A percentile compares a stretch with the other conserved stretches of the same genome.
phyloP scores from a whole-genome alignment of 2,329 filamentous ascomycete genomes.

The Talaromyces islandicus region DNA sequence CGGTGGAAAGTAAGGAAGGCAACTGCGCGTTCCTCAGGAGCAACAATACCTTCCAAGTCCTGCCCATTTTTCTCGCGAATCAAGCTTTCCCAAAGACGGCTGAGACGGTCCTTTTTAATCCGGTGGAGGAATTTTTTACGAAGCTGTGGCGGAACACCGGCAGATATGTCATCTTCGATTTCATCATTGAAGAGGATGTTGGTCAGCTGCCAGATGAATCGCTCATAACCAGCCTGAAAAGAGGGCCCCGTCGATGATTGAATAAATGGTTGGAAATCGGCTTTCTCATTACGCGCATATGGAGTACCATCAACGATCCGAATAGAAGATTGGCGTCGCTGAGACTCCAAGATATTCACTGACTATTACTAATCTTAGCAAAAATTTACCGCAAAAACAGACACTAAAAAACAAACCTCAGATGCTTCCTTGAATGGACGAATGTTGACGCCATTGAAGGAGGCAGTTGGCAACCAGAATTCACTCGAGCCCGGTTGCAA shows the following conservation, averaged over 20 bases:
- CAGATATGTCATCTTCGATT: constrained; percentile 41
- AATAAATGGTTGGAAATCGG: constrained; percentile 29
- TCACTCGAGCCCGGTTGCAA: constrained; percentile 23
- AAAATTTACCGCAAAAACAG: not conserved
- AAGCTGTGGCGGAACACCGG: constrained; percentile 33
- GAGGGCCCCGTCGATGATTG: constrained; percentile 22
- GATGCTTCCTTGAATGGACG: constrained; percentile 18
- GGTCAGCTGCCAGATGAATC: constrained; percentile 73
- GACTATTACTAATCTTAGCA: constrained; percentile 13
- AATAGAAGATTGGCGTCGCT: constrained; percentile 37
- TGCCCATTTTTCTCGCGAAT: constrained; percentile 59
- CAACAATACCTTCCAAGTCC: constrained; percentile 59
- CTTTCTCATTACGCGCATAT: constrained; percentile 35
- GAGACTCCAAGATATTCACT: constrained; percentile 27
- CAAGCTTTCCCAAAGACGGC: constrained; percentile 34
- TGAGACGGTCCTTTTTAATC: constrained; percentile 44
- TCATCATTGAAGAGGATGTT: constrained; percentile 79
- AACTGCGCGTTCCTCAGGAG: constrained; percentile 76
- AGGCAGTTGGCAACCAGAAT: constrained; percentile 48
- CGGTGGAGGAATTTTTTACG: constrained; percentile 35
- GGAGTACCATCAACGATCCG: constrained; percentile 55
- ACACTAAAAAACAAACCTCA: constrained; percentile 16
- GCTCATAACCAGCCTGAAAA: constrained; percentile 27
- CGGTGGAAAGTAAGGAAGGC: constrained; percentile 72
- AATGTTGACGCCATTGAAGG: constrained; percentile 33